These are phyloP conservation scores for Penicillium hordei DNA, from an alignment of 2,329 filamentous ascomycete genomes.

Conservation along the genomic window DNA sequence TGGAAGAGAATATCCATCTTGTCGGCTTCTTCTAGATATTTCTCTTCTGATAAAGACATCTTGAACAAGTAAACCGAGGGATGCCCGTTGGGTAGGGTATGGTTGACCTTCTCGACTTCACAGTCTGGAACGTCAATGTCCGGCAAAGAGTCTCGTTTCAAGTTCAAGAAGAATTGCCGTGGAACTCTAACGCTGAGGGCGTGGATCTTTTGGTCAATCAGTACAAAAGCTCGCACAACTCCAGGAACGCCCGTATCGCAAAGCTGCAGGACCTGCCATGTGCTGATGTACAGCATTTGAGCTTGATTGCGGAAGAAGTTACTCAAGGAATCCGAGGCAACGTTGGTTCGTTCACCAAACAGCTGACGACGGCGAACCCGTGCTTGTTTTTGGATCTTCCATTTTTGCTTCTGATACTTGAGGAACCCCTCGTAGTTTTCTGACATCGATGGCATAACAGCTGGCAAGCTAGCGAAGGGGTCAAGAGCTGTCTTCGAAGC, in stretches of 20 bases:
- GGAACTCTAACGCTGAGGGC: conserved; percentile 84
- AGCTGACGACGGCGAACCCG: conserved; percentile 81
- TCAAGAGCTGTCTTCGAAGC: conserved; percentile 63
- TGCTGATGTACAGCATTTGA: conserved; percentile 83
- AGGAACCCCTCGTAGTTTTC: conserved; percentile 87
- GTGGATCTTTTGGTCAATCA: conserved; percentile 93
- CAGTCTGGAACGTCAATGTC: conserved; percentile 85
- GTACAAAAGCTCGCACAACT: conserved; percentile 80
- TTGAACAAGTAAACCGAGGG: conserved; percentile 93
- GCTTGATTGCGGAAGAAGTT: conserved; percentile 87
- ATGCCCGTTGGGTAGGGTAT: conserved; percentile 92
- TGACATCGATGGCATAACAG: conserved; percentile 77
- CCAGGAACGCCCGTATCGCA: conserved; percentile 79
- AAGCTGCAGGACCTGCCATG: conserved; percentile 92
- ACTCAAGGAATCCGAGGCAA: conserved; percentile 62
- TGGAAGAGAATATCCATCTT: conserved; percentile 83
- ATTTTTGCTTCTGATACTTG: conserved; percentile 95
- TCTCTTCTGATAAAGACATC: conserved; percentile 82
- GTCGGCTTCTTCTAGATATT: conserved; percentile 79
- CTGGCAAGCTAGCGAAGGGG: conserved; percentile 78
- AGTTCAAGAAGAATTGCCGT: conserved; percentile 84
- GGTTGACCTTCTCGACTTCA: conserved; percentile 86
- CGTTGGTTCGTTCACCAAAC: conserved; percentile 77
- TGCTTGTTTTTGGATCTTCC: conserved; percentile 95
- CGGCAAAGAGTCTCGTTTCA: conserved; percentile 83